Evolutionary conservation across 495 filamentous ascomycete species (phyloP).

Genomic region (Mycothermus thermophilus): DNA sequence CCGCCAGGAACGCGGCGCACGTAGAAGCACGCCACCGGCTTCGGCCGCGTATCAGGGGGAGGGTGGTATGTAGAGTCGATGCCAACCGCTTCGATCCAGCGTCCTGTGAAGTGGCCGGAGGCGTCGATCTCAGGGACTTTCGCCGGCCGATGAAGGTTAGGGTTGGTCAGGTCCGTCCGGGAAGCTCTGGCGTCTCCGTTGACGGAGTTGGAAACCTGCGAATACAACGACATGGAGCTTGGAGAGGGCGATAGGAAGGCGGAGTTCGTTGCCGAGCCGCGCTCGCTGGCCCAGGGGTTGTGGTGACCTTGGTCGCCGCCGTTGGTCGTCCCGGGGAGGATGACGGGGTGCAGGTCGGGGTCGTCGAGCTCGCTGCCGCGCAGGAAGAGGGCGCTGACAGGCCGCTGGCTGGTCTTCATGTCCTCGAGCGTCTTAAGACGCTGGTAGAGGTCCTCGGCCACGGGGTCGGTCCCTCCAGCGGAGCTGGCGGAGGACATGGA

Average conservation of each 20-base stretch:
- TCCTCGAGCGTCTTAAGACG: slow-evolving; percentile 78
- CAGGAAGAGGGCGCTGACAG: slow-evolving; percentile 72
- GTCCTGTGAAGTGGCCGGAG: slow-evolving; percentile 40
- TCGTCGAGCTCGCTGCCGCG: slow-evolving; percentile 76
- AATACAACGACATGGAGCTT: slow-evolving; percentile 46
- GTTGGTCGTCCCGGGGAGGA: slow-evolving; percentile 52
- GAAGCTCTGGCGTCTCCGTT: slow-evolving; percentile 43
- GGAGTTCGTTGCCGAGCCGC: slow-evolving; percentile 38
- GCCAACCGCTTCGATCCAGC: slow-evolving; percentile 84
- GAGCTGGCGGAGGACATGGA: slow-evolving; percentile 85
- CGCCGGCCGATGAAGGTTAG: slow-evolving; percentile 29
- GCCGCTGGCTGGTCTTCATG: slow-evolving; percentile 88
- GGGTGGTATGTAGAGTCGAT: slow-evolving; percentile 78
- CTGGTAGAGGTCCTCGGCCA: slow-evolving; percentile 78
- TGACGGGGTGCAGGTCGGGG: slow-evolving; percentile 74
- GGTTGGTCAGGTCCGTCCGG: slow-evolving; percentile 13
- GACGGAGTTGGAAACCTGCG: slow-evolving; percentile 30
- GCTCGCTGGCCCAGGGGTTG: slow-evolving; percentile 41
- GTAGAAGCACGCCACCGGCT: slow-evolving; percentile 80
- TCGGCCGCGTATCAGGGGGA: slow-evolving; percentile 54
- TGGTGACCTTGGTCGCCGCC: slow-evolving; percentile 45
- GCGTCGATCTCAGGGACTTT: slow-evolving; percentile 34
- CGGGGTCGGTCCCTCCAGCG: slow-evolving; percentile 43
- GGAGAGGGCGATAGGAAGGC: slow-evolving; percentile 62
- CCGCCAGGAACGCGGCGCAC: slow-evolving; percentile 38